phyloP scores from a whole-genome alignment of 2,329 filamentous ascomycete species.

The Colletotrichum sp. region DNA sequence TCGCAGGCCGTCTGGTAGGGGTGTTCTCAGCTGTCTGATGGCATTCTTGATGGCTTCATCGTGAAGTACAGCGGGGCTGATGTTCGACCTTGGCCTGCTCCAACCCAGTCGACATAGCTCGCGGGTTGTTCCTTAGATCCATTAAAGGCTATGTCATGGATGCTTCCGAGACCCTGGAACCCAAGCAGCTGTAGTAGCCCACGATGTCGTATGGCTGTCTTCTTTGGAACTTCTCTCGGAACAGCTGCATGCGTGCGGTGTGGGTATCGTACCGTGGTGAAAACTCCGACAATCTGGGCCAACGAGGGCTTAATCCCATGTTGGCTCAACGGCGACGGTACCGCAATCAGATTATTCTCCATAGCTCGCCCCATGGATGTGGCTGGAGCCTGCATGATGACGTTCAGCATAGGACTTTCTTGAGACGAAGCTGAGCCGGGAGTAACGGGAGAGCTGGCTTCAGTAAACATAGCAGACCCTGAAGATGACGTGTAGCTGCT shows the following conservation, averaged over 20 bases:
- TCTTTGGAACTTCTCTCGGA: background rate
- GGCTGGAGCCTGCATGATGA: background rate
- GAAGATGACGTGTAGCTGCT: background rate
- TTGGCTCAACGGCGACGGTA: background rate
- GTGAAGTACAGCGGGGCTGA: background rate
- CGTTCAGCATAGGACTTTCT: background rate
- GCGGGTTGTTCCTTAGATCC: background rate
- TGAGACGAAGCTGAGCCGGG: background rate
- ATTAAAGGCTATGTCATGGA: background rate
- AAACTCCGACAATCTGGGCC: background rate
- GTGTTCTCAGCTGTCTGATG: background rate
- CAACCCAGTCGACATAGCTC: background rate
- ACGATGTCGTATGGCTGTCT: background rate
- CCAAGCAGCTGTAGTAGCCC: background rate
- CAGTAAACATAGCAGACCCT: background rate
- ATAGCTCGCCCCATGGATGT: background rate
- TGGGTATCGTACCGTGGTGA: rapidly evolving
- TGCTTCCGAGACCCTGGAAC: background rate
- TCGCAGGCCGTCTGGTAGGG: background rate
- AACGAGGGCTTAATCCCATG: background rate
- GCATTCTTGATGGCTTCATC: background rate
- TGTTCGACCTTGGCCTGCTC: background rate
- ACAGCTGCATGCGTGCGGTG: background rate
- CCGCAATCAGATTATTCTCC: background rate
- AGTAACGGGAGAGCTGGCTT: background rate